Percentiles rank a stretch among this genome's conserved stretches.
phyloP scores from a whole-genome alignment of 345 rosid genomes.

The Populus davidiana region DNA sequence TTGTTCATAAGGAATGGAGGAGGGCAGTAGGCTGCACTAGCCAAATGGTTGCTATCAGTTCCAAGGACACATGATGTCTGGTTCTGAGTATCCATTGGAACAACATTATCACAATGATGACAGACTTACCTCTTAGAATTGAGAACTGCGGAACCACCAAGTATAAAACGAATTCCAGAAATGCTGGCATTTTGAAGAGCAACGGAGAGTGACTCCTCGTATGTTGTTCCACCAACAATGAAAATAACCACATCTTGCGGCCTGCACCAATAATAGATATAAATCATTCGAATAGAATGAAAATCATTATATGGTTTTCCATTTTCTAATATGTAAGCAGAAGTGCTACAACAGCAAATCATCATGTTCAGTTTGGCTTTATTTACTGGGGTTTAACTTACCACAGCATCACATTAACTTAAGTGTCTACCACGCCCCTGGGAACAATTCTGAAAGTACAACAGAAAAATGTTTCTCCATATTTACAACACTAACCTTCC shows the following conservation, averaged over 20 bases:
- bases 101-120: not conserved
- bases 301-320: not conserved
- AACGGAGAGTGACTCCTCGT: constrained; percentile 86
- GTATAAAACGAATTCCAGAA: constrained; percentile 79
- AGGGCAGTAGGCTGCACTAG: not conserved
- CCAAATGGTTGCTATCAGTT: not conserved
- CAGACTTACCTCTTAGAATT: constrained; percentile 72
- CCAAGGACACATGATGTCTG: no score
- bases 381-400: not conserved
- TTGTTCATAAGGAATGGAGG: not conserved
- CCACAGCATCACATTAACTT: not conserved
- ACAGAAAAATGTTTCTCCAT: not conserved
- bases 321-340: not conserved
- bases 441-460: not conserved
- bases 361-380: not conserved
- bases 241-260: constrained; percentile 90
- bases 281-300: not conserved
- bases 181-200: constrained; percentile 75
- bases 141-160: constrained; percentile 76
- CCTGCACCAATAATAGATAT: constrained; percentile 37
- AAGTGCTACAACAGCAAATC: not conserved
- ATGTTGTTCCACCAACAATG: constrained; percentile 94
- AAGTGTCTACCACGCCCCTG: not conserved
- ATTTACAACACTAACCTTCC: constrained; percentile 59
- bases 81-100: not conserved